Conservation (phyloP, 306 rosid species). For the Prinsepia uniflora region DNA sequence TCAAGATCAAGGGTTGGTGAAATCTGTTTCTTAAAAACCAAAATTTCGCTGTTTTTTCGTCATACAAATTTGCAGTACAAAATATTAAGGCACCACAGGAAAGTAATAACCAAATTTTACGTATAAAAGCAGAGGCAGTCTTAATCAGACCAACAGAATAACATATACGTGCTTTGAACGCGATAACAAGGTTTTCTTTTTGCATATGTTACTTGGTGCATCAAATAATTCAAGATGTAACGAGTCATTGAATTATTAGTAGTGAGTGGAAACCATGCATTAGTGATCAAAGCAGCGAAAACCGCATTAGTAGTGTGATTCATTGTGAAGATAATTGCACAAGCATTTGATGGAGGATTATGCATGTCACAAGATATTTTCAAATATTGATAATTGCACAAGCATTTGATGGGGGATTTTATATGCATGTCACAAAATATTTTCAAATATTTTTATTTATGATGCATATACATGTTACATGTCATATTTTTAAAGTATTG, state of each 20-base stretch:
- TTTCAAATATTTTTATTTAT: too few species aligned
- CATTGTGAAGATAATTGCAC: neutral
- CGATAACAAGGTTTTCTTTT: neutral
- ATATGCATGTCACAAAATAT: too few species aligned
- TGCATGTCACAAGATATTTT: neutral
- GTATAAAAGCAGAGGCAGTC: neutral
- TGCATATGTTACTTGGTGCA: neutral
- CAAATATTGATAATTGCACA: too few species aligned
- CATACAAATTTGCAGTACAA: too few species aligned
- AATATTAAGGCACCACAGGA: neutral
- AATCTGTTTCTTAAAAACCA: conserved; percentile 23
- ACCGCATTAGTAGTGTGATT: neutral
- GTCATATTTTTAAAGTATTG: neutral
- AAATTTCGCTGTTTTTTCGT: too few species aligned
- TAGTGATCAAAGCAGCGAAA: conserved; percentile 2
- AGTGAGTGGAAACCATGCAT: neutral
- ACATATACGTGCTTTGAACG: neutral
- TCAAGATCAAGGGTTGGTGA: conserved; percentile 12
- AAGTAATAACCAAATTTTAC: neutral
- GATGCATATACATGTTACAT: too few species aligned
- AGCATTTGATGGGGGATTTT: too few species aligned
- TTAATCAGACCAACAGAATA: conserved; percentile 2
- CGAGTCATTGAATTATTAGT: neutral
- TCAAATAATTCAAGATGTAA: neutral
- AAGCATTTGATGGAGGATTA: neutral